Evolutionary conservation across 2,329 filamentous ascomycete species (phyloP).

Genomic region (Phialophora macrospora): DNA sequence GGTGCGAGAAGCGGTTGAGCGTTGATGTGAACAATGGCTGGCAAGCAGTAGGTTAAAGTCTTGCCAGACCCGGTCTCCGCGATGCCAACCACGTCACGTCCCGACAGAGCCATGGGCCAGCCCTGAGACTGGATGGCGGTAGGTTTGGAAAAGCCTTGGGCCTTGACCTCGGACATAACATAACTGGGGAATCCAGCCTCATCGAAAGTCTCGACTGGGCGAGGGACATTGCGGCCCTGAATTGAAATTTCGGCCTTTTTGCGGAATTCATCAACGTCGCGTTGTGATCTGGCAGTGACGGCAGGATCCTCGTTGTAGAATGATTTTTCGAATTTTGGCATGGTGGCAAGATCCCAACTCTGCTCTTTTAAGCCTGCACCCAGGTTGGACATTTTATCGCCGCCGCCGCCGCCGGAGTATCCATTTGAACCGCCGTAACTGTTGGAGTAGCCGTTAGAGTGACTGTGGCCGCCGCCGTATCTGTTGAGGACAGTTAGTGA

Average conservation of each 20-base stretch:
- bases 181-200: conserved; percentile 97
- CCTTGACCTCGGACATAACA: conserved; percentile 98
- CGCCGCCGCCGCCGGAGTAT: conserved; percentile 60
- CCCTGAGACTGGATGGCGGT: conserved; percentile 98
- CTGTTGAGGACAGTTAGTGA: conserved; percentile 13
- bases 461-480: conserved; percentile 14
- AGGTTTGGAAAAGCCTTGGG: conserved; percentile 89
- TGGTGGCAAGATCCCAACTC: conserved; percentile 75
- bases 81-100: conserved; percentile 98
- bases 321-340: conserved; percentile 98
- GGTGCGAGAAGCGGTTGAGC: conserved; percentile 94
- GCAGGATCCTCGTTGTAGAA: conserved; percentile 96
- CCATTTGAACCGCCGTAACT: conserved; percentile 43
- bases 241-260: conserved; percentile 83
- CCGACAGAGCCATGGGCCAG: conserved; percentile 98
- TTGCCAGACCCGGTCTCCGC: conserved; percentile 99
- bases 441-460: conserved; percentile 7
- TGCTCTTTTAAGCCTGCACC: conserved; percentile 87
- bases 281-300: conserved; percentile 73
- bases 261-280: conserved; percentile 88
- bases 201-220: conserved; percentile 95
- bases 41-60: conserved; percentile 97
- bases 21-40: conserved; percentile 99
- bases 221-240: conserved; percentile 78
- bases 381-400: conserved; percentile 92